phyloP scores from a whole-genome alignment of 1,284 basidiomycete species.

The Microbotryum lychnidis-dioicae region DNA sequence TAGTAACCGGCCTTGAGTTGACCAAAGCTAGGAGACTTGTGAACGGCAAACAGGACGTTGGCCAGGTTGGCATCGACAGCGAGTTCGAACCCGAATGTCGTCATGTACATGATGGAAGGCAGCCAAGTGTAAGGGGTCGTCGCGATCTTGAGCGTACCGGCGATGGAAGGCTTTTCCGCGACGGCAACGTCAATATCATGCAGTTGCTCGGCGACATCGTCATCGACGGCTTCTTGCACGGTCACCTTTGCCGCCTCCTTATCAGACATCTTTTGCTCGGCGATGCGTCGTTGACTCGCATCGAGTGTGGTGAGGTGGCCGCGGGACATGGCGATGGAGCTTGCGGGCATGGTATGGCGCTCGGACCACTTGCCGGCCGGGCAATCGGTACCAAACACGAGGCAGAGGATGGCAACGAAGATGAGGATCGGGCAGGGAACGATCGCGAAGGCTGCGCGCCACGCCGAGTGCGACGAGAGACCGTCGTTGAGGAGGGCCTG shows the following conservation, averaged over 20 bases:
- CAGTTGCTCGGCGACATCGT: slow-evolving; percentile 25
- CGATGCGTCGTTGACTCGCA: slow-evolving; percentile 32
- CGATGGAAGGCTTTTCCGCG: slow-evolving; percentile 47
- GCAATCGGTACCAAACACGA: slow-evolving; percentile 54
- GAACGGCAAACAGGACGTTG: slow-evolving; percentile 46
- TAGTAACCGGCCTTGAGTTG: slow-evolving; percentile 52
- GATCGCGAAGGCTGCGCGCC: slow-evolving; percentile 53
- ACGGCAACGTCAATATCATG: slow-evolving; percentile 48
- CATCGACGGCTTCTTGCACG: slow-evolving; percentile 20
- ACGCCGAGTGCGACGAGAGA: slow-evolving; percentile 47
- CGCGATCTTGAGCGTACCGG: slow-evolving; percentile 42
- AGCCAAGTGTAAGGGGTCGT: slow-evolving; percentile 54
- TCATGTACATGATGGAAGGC: slow-evolving; percentile 48
- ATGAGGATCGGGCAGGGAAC: slow-evolving; percentile 55
- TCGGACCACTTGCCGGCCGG: slow-evolving; percentile 51
- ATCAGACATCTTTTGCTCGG: slow-evolving; percentile 38
- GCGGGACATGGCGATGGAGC: slow-evolving; percentile 38
- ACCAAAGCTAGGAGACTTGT: slow-evolving; percentile 40
- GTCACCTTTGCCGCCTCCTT: slow-evolving; percentile 23
- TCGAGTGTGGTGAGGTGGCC: slow-evolving; percentile 39
- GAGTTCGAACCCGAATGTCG: slow-evolving; percentile 52
- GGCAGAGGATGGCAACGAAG: slow-evolving; percentile 44
- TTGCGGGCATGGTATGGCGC: slow-evolving; percentile 47
- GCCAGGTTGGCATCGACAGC: slow-evolving; percentile 54
- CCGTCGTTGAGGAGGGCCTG: slow-evolving; percentile 45